A percentile compares a stretch with the other conserved stretches of the same genome.
Conservation (phyloP, 208 protist species). For the Leishmania braziliensis region DNA sequence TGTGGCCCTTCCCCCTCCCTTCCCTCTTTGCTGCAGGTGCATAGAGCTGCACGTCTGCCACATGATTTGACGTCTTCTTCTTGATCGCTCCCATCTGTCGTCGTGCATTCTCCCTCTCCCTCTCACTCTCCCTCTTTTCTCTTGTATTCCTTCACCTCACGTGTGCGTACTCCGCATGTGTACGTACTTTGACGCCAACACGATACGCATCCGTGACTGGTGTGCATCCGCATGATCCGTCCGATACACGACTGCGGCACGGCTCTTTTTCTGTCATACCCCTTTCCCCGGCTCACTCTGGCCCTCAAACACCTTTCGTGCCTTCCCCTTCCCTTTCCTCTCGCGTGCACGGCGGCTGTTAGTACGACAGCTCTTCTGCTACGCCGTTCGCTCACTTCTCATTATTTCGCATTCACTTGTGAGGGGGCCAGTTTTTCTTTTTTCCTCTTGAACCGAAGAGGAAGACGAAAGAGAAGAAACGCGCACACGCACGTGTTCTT, state of each 20-base stretch:
- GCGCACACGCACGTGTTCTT: background rate
- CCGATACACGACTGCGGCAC: background rate
- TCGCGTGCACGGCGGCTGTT: background rate
- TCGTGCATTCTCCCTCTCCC: background rate
- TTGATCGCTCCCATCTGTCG: background rate
- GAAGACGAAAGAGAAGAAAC: slow-evolving; percentile 16
- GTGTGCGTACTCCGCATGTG: too few species aligned
- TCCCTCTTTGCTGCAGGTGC: background rate
- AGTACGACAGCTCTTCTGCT: slow-evolving; percentile 20
- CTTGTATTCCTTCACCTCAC: background rate
- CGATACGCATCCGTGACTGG: background rate
- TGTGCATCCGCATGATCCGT: background rate
- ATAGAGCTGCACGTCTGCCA: too few species aligned
- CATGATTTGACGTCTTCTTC: background rate
- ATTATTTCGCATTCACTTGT: slow-evolving; percentile 26
- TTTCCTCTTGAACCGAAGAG: slow-evolving; percentile 9
- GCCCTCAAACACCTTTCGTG: background rate
- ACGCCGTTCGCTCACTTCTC: slow-evolving; percentile 23
- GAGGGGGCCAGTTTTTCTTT: background rate
- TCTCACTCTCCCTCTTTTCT: background rate
- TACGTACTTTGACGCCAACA: background rate
- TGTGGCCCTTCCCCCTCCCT: too few species aligned
- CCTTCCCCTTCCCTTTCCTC: background rate
- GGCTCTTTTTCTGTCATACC: background rate
- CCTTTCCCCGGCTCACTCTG: background rate